Conservation (phyloP, 805 yeast species). For the Saturnispora gosingensis region DNA sequence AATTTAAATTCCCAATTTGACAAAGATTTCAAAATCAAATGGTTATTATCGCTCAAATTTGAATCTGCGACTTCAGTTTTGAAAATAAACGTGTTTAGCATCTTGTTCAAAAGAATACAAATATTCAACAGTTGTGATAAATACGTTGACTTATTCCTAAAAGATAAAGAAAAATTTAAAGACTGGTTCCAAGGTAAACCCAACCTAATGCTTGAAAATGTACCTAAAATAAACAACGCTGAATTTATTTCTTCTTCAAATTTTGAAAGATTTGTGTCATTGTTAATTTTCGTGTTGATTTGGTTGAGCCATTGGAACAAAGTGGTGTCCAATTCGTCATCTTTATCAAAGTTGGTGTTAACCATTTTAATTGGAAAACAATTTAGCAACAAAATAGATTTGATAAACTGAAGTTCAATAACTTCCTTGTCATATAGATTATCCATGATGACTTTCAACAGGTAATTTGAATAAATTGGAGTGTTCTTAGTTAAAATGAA, state of each 20-base stretch:
- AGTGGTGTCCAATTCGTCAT: constrained; percentile 15
- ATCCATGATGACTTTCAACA: constrained; percentile 13
- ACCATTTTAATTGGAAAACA: constrained; percentile 20
- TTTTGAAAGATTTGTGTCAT: constrained; percentile 7
- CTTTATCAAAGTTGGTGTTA: constrained; percentile 6
- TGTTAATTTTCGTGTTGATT: constrained; percentile 13
- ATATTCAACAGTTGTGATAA: constrained; percentile 17
- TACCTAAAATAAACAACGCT: constrained; percentile 22
- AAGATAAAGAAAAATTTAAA: constrained; percentile 14
- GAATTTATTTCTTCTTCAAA: constrained; percentile 18
- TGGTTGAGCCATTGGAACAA: constrained; percentile 20
- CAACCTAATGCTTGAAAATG: constrained; percentile 18
- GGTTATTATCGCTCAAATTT: constrained; percentile 4
- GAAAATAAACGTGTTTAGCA: constrained; percentile 17
- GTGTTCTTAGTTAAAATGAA: constrained; percentile 16
- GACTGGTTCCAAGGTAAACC: constrained; percentile 23
- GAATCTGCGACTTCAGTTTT: constrained; percentile 1
- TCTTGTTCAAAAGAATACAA: constrained; percentile 14
- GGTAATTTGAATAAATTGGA: constrained; percentile 12
- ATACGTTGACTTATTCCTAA: constrained; percentile 12
- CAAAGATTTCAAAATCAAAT: constrained; percentile 17
- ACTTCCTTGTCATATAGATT: not conserved
- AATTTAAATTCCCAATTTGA: constrained; percentile 20
- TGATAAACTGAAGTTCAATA: constrained; percentile 9
- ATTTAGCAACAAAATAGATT: constrained; percentile 20